Evolutionary conservation across 2,329 filamentous ascomycete species (phyloP).

Genomic region (Tolypocladium inflatum): DNA sequence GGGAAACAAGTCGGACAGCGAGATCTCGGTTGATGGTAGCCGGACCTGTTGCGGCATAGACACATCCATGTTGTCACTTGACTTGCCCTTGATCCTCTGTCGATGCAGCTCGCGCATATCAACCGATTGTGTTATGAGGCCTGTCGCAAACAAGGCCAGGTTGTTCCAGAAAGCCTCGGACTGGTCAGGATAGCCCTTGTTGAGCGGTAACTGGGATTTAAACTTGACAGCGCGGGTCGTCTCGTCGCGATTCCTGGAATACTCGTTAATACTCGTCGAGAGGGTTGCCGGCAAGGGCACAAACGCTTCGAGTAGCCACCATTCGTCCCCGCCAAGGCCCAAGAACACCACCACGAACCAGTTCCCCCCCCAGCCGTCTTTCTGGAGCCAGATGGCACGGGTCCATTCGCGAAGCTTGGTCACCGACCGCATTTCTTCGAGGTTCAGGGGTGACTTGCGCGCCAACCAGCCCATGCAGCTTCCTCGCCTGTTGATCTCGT

Average conservation of each 20-base stretch:
- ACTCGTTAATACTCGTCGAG: constrained; percentile 5
- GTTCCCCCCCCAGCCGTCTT: constrained; percentile 57
- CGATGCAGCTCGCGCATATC: constrained; percentile 38
- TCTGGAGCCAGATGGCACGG: constrained; percentile 59
- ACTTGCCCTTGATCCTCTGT: constrained; percentile 30
- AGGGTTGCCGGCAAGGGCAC: constrained; percentile 9
- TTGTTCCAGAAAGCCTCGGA: constrained; percentile 42
- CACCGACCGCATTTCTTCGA: constrained; percentile 48
- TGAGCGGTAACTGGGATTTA: constrained; percentile 32
- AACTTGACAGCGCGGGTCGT: constrained; percentile 16
- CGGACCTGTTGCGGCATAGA: constrained; percentile 32
- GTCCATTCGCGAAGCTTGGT: constrained; percentile 55
- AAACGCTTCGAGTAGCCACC: constrained; percentile 65
- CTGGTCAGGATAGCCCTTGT: constrained; percentile 31
- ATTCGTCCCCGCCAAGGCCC: constrained; percentile 63
- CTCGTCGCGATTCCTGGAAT: constrained; percentile 15
- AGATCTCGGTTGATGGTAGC: constrained; percentile 38
- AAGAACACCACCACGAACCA: constrained; percentile 68
- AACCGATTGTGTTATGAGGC: constrained; percentile 40
- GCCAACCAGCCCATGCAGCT: constrained; percentile 56
- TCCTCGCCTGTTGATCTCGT: constrained; percentile 51
- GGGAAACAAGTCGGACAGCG: constrained; percentile 36
- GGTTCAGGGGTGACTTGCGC: constrained; percentile 35
- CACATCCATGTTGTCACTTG: constrained; percentile 23
- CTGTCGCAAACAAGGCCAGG: constrained; percentile 38